A percentile compares a stretch with the other conserved stretches of the same genome.
These are phyloP conservation scores for Daucus carota DNA, from an alignment of 129 eudicot species.

Conservation along the genomic window DH1_v3.0 NC_030385.2:31592501-31593000, in stretches of 20 bases:
- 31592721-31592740: constrained; percentile 94
- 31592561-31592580: too few relatives aligned
- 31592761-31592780: constrained; percentile 83
- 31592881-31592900: background rate
- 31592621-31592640: background rate
- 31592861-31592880: background rate
- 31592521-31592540: background rate
- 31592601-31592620: background rate
- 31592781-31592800: constrained; percentile 77
- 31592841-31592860: constrained; percentile 52
- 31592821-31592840: constrained; percentile 81
- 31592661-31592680: background rate
- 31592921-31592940: background rate
- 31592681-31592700: constrained; percentile 24
- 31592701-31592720: constrained; percentile 71
- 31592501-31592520: background rate
- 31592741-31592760: constrained; percentile 62
- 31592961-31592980: background rate
- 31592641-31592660: background rate
- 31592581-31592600: background rate
- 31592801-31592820: constrained; percentile 88
- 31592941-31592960: background rate
- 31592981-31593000: background rate
- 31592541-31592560: background rate
- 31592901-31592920: background rate